Percentiles rank a stretch among this genome's conserved stretches.
Evolutionary conservation across 139 green algal genomes (phyloP).

Genomic region (Edaphochlamys debaryana): DNA sequence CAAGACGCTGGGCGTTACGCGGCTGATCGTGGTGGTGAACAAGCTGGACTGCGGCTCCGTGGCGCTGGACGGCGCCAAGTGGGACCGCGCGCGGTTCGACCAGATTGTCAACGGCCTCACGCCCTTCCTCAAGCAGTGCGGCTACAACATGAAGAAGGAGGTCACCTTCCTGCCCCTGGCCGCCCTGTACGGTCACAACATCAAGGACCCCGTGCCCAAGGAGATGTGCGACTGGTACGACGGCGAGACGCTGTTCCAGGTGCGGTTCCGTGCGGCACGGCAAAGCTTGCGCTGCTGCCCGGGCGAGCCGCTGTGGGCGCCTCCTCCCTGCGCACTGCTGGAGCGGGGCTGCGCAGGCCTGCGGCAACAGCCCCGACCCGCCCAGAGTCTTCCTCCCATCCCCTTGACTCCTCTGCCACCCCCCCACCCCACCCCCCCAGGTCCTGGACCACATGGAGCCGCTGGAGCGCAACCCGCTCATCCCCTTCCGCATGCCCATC

Average conservation of each 20-base stretch:
- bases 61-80: slow-evolving; percentile 62
- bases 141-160: slow-evolving; percentile 62
- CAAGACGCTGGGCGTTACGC: slow-evolving; percentile 93
- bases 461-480: slow-evolving; percentile 59
- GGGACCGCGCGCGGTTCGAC: slow-evolving; percentile 88
- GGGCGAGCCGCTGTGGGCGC: too few relatives aligned
- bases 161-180: slow-evolving; percentile 91
- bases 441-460: slow-evolving; percentile 87
- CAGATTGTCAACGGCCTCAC: slow-evolving; percentile 91
- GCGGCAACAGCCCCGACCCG: too few relatives aligned
- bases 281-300: too few relatives aligned
- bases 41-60: slow-evolving; percentile 93
- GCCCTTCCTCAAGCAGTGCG: slow-evolving; percentile 84
- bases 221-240: slow-evolving; percentile 86
- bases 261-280: slow-evolving; percentile 4
- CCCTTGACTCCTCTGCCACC: too few relatives aligned
- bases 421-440: too few relatives aligned
- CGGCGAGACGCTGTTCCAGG: slow-evolving; percentile 91
- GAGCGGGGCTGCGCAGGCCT: too few relatives aligned
- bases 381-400: too few relatives aligned
- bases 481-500: slow-evolving; percentile 93
- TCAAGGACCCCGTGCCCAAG: slow-evolving; percentile 75
- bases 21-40: slow-evolving; percentile 94
- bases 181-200: slow-evolving; percentile 92
- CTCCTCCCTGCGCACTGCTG: too few relatives aligned